Conservation (phyloP, 139 green algal species). For the Diplosphaera chodatii region DNA sequence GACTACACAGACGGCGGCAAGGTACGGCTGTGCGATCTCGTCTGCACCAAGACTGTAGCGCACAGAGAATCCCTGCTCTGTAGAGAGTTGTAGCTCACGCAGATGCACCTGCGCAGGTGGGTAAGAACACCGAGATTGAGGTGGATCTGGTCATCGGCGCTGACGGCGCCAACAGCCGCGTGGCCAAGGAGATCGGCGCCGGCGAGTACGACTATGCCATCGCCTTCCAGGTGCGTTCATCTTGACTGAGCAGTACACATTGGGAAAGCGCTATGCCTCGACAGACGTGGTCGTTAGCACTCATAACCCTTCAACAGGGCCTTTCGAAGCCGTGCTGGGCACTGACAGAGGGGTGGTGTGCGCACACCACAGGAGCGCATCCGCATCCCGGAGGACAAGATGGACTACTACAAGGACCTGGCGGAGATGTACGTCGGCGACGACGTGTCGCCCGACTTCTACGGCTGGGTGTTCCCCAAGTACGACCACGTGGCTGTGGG, state of each 20-base stretch:
- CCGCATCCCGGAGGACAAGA: constrained; percentile 95
- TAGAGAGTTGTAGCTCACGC: no score
- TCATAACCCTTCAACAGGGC: no score
- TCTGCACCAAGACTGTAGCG: no score
- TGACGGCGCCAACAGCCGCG: constrained; percentile 95
- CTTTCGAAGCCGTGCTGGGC: no score
- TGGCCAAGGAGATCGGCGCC: constrained; percentile 97
- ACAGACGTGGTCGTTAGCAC: no score
- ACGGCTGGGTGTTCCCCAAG: constrained; percentile 99
- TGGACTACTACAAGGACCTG: constrained; percentile 99
- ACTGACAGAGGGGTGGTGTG: no score
- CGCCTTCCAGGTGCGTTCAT: constrained; percentile 77
- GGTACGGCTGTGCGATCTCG: constrained; percentile 77
- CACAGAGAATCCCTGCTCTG: no score
- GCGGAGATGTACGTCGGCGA: constrained; percentile 99
- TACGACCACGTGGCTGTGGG: constrained; percentile 99
- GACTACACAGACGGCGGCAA: constrained; percentile 81
- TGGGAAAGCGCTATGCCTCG: no score
- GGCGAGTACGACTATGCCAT: constrained; percentile 99
- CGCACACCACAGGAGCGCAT: constrained; percentile 77
- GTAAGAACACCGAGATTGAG: constrained; percentile 48
- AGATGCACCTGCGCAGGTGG: constrained; percentile 17
- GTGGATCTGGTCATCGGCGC: constrained; percentile 96
- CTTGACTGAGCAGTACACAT: not conserved
- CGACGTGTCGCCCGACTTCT: constrained; percentile 99